Base-by-base conservation (phyloP, 1,284 basidiomycete species). In the Exobasidium cylindrosporum region DNA sequence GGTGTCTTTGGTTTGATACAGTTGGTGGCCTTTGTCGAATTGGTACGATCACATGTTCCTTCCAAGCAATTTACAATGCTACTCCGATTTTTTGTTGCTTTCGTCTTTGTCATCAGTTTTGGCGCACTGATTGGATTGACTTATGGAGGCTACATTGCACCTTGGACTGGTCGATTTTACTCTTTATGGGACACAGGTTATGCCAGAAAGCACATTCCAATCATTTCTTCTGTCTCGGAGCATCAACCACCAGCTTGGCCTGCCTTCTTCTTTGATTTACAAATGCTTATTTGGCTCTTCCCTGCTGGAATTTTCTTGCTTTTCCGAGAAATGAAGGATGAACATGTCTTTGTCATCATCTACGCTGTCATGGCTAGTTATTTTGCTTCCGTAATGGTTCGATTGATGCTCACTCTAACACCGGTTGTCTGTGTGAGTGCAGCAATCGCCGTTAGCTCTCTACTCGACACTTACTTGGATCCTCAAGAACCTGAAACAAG, bases 201-300 rank as follows among this genome's bases (percentile, higher is more conserved):
- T 79, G 96, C 95, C 64, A 96, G 96, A 82, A 91, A 90, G 79
- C 90, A 92, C 81, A 92, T 97, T 74, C 94, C 94, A 35, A 97
- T 98, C 83, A 97, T 99, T 77, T 96, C 96, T 4, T 97, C 95
- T 23, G 96, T 97, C 23, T 97, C 93, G n/a, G 96, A 98, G 82
- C 96, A 99, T 83, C 96, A 99, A 81, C 96, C 96, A 14, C 98
- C 96, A 10, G 95, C 96, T 44, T 99, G 96, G 96, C 93, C 95
- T 2, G 89, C 95, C 1, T 98, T 98, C 87, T 98, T 97, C 85
- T 97, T 97, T 88, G 95, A 99, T 81, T 87, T 98, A 64, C 90
- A 97, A 77, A 89, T 96, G 86, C 88, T 99, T 79, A 90, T 98
- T 74, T 97, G 93, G 86, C 83, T 96, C 62, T 98, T 99, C 87